A percentile compares a stretch with the other conserved stretches of the same genome.
These are phyloP conservation scores for Pseudocercospora vitis DNA, from an alignment of 2,329 filamentous ascomycete genomes.

Conservation along the genomic window DNA sequence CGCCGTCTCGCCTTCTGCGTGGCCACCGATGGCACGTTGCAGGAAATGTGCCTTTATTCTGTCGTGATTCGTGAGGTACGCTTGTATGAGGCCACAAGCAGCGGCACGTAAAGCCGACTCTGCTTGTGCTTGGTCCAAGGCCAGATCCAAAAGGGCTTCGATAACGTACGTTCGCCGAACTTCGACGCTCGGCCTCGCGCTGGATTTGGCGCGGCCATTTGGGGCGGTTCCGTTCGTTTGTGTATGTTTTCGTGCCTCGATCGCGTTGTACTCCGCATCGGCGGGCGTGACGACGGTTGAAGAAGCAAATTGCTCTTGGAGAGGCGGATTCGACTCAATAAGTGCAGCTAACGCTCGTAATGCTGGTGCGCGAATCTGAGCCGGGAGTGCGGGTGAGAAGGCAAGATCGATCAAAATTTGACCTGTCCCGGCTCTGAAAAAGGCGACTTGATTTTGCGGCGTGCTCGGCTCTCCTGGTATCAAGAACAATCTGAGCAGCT, in stretches of 20 bases:
- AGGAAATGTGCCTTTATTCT: slow-evolving; percentile 85
- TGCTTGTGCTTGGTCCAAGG: slow-evolving; percentile 65
- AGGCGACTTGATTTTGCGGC: slow-evolving; percentile 77
- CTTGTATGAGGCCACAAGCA: slow-evolving; percentile 86
- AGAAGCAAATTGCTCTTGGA: slow-evolving; percentile 89
- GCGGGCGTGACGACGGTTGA: slow-evolving; percentile 61
- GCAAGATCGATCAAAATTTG: slow-evolving; percentile 78
- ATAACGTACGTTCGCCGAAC: slow-evolving; percentile 72
- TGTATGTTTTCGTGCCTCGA: slow-evolving; percentile 22
- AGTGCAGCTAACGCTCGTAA: slow-evolving; percentile 82
- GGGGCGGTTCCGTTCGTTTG: slow-evolving; percentile 33
- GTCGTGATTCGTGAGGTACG: slow-evolving; percentile 81
- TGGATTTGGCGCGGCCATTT: slow-evolving; percentile 28
- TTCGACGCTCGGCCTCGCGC: slow-evolving; percentile 37
- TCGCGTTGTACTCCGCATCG: slow-evolving; percentile 21
- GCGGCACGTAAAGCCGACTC: slow-evolving; percentile 80
- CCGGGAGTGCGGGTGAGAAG: slow-evolving; percentile 70
- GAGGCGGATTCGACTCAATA: slow-evolving; percentile 72
- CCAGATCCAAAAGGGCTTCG: slow-evolving; percentile 83
- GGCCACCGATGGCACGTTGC: slow-evolving; percentile 82
- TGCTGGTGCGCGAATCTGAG: slow-evolving; percentile 82
- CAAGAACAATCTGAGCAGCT: slow-evolving; percentile 83
- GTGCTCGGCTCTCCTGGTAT: slow-evolving; percentile 77
- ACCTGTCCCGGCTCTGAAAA: slow-evolving; percentile 79
- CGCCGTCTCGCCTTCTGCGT: slow-evolving; percentile 78